These are phyloP conservation scores for Diaporthe eres DNA, from an alignment of 2,329 filamentous ascomycete genomes.

Conservation along the genomic window DNA sequence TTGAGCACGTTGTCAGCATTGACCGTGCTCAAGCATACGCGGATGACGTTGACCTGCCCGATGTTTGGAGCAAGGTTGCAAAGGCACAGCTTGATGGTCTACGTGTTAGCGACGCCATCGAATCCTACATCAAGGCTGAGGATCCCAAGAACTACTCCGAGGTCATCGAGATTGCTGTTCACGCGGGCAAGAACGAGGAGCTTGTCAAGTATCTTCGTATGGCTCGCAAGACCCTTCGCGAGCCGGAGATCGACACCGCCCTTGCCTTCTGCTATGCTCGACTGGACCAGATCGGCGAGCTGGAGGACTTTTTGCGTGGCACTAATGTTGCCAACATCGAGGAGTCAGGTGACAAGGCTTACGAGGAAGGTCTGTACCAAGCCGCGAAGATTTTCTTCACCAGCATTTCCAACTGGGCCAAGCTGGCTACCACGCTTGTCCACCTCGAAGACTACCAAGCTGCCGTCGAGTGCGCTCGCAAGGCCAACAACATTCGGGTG, in stretches of 20 bases:
- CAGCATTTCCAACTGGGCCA: conserved; percentile 99
- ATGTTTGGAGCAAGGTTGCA: conserved; percentile 98
- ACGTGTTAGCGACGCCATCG: conserved; percentile 91
- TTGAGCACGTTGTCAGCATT: conserved; percentile 97
- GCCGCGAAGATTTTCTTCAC: conserved; percentile 99
- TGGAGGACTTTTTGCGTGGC: conserved; percentile 94
- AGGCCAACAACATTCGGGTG: conserved; percentile 99
- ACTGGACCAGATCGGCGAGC: conserved; percentile 89
- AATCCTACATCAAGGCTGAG: conserved; percentile 95
- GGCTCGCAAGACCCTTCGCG: conserved; percentile 96
- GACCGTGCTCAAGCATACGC: conserved; percentile 97
- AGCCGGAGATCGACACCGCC: conserved; percentile 92
- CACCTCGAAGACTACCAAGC: conserved; percentile 97
- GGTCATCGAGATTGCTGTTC: conserved; percentile 95
- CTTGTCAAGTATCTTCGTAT: conserved; percentile 97
- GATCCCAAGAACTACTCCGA: conserved; percentile 95
- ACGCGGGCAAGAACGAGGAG: conserved; percentile 97
- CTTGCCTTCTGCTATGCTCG: conserved; percentile 95
- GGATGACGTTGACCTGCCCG: conserved; percentile 91
- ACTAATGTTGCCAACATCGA: conserved; percentile 97
- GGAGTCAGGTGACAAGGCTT: conserved; percentile 97
- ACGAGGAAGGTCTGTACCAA: conserved; percentile 92
- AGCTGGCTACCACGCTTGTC: conserved; percentile 97
- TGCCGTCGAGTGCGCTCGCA: conserved; percentile 96
- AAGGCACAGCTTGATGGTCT: conserved; percentile 98